Percentiles rank a stretch among this genome's conserved stretches.
Conservation (phyloP, 1,139 yeast genomes). For the Fermentozyma sake region DNA sequence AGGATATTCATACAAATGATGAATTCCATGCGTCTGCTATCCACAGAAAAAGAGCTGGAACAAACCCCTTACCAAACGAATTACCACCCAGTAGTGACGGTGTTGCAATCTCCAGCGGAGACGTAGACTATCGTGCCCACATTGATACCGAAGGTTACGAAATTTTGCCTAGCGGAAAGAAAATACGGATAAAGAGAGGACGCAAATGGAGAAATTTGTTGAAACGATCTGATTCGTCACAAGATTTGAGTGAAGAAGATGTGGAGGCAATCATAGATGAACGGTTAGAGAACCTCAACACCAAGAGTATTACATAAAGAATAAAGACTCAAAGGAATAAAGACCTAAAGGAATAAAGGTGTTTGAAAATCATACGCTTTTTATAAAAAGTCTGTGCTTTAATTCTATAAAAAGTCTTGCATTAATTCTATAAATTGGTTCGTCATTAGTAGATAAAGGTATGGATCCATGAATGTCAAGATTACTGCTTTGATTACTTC, state of each 20-base stretch:
- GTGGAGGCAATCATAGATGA: constrained; percentile 56
- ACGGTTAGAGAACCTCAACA: constrained; percentile 35
- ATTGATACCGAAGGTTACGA: constrained; percentile 42
- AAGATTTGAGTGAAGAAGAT: constrained; percentile 52
- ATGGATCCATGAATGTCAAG: no score
- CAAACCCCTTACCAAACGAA: constrained; percentile 41
- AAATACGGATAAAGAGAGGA: constrained; percentile 35
- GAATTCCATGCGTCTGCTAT: constrained; percentile 23
- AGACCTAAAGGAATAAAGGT: no score
- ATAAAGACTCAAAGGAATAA: no score
- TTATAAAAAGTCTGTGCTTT: no score
- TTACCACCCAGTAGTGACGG: constrained; percentile 51
- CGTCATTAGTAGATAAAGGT: no score
- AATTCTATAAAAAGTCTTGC: no score
- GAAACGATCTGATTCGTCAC: constrained; percentile 4
- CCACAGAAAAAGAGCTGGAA: constrained; percentile 48
- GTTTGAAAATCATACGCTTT: no score
- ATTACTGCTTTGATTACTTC: no score
- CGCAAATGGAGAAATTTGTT: constrained; percentile 17
- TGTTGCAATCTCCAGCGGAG: constrained; percentile 24
- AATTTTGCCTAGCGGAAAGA: constrained; percentile 66
- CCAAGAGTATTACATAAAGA: no score
- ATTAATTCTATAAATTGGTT: no score
- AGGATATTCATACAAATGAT: background rate
- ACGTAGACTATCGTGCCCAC: constrained; percentile 12